A percentile compares a stretch with the other conserved stretches of the same genome.
phyloP scores from a whole-genome alignment of 768 basidiomycete genomes.

The Lactarius tabidus region DNA sequence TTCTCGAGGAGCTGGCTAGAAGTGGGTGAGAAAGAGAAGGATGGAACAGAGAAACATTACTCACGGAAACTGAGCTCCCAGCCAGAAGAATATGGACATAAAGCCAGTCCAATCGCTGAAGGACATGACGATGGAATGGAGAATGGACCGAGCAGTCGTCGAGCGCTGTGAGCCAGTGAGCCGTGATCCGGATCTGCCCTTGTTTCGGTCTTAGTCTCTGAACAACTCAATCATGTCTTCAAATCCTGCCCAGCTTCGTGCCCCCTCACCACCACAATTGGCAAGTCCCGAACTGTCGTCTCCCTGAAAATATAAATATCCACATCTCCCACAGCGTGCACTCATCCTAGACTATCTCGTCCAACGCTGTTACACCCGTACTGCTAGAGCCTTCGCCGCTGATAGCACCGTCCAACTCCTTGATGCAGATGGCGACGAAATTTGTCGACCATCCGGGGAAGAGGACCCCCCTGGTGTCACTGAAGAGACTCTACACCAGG shows the following conservation, averaged over 20 bases:
- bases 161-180: background rate
- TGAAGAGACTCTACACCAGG: conserved; percentile 19
- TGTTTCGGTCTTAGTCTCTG: background rate
- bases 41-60: conserved; percentile 32
- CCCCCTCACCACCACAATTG: conserved; percentile 12
- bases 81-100: conserved; percentile 71
- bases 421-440: conserved; percentile 69
- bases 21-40: background rate
- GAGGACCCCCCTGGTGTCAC: conserved; percentile 25
- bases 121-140: conserved; percentile 20
- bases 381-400: conserved; percentile 61
- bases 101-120: conserved; percentile 68
- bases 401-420: conserved; percentile 60
- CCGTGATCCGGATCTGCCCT: background rate
- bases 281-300: background rate
- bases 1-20: conserved; percentile 83
- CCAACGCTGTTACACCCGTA: conserved; percentile 67
- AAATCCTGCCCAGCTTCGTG: background rate
- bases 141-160: background rate
- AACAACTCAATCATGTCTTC: conserved; percentile 10
- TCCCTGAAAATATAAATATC: conserved; percentile 5
- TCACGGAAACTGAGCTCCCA: conserved; percentile 87
- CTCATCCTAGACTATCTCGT: conserved; percentile 75
- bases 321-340: conserved; percentile 43
- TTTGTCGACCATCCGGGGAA: conserved; percentile 33